Evolutionary conservation across 2,329 filamentous ascomycete species (phyloP).

Genomic region (Trichophyton schoenleinii): DNA sequence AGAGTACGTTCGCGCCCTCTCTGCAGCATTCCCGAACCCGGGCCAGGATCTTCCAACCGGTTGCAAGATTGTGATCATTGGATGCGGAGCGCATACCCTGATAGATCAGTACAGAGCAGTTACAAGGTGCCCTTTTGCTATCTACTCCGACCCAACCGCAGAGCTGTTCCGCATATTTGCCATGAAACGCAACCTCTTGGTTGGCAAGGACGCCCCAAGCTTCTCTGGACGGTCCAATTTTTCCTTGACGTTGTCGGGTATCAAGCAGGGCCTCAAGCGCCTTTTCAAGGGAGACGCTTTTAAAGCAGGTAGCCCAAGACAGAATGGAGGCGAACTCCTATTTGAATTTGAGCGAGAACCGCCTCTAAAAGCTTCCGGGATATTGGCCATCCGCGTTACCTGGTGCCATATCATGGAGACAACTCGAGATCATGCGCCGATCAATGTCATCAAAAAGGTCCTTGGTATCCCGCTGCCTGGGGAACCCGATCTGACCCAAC

Average conservation of each 20-base stretch:
- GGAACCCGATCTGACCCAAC: too few species aligned
- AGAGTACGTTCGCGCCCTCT: constrained; percentile 55
- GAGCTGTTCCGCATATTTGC: constrained; percentile 54
- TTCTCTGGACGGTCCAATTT: constrained; percentile 48
- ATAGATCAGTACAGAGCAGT: constrained; percentile 54
- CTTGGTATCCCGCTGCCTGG: background rate
- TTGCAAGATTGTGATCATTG: constrained; percentile 57
- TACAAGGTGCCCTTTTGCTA: constrained; percentile 56
- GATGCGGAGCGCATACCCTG: constrained; percentile 56
- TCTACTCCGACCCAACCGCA: constrained; percentile 62
- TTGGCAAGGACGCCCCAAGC: constrained; percentile 47
- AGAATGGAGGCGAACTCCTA: constrained; percentile 69
- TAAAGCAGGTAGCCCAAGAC: constrained; percentile 52
- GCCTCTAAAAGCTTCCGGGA: constrained; percentile 12
- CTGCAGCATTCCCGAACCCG: constrained; percentile 43
- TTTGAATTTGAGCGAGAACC: constrained; percentile 40
- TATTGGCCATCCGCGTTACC: constrained; percentile 49
- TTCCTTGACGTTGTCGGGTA: constrained; percentile 36
- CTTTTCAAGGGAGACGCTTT: constrained; percentile 46
- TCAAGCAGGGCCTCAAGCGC: constrained; percentile 48
- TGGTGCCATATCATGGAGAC: constrained; percentile 77
- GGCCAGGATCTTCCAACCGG: constrained; percentile 34
- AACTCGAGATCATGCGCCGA: constrained; percentile 56
- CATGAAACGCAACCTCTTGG: constrained; percentile 52
- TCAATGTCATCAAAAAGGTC: constrained; percentile 46